Conservation (phyloP, 2,329 filamentous ascomycete genomes). For the Byssochlamys sp. region DNA sequence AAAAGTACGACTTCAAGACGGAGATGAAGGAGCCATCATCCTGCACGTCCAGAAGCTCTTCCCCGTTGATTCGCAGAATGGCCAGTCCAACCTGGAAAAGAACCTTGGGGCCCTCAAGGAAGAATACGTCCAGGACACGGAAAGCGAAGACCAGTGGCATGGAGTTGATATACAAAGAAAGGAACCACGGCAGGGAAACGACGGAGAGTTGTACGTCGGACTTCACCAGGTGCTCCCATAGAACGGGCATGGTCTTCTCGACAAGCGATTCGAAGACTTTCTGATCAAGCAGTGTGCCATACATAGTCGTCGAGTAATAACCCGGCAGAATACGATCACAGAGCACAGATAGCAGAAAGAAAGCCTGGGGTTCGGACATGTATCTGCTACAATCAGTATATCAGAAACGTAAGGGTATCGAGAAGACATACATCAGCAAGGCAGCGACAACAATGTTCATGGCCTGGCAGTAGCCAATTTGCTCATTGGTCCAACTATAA, state of each 20-base stretch:
- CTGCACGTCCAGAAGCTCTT: conserved; percentile 82
- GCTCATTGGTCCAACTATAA: conserved; percentile 92
- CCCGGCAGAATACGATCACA: conserved; percentile 89
- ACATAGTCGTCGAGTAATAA: conserved; percentile 99
- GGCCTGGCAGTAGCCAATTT: conserved; percentile 95
- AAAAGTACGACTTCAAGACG: conserved; percentile 88
- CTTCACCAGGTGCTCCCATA: conserved; percentile 96
- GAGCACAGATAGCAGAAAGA: conserved; percentile 81
- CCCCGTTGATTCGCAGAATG: conserved; percentile 93
- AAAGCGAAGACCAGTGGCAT: conserved; percentile 98
- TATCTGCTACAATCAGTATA: conserved; percentile 48
- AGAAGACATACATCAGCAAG: conserved; percentile 62
- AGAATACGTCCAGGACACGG: conserved; percentile 92
- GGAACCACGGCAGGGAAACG: conserved; percentile 93
- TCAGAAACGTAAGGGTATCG: not conserved
- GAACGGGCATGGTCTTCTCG: conserved; percentile 96
- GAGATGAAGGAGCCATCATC: conserved; percentile 97
- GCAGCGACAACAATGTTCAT: conserved; percentile 99
- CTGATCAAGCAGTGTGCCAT: conserved; percentile 90
- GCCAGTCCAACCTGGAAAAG: conserved; percentile 92
- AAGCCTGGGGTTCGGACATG: conserved; percentile 92
- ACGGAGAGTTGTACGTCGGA: conserved; percentile 95
- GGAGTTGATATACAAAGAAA: conserved; percentile 97
- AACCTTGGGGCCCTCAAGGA: conserved; percentile 93
- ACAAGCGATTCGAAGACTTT: conserved; percentile 95